Percentiles rank a stretch among this genome's conserved stretches.
phyloP scores from a whole-genome alignment of 306 rosid species.

The Lagenaria siceraria region DNA sequence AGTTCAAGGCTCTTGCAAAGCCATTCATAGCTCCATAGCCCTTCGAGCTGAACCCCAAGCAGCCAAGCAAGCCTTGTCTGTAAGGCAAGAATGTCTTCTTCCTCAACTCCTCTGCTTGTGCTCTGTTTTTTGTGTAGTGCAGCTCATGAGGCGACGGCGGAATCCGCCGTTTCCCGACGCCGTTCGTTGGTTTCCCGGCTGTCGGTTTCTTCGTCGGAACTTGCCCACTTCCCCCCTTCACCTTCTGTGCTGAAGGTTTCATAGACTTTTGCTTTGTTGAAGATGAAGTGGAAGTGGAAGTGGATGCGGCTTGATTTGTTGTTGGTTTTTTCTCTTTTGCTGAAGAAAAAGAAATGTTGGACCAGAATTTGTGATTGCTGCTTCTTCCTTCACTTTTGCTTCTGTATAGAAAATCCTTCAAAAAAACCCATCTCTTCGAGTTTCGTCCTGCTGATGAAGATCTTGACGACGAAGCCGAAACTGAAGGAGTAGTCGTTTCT shows the following conservation, averaged over 20 bases:
- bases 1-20: conserved; percentile 85
- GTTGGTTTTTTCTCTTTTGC: conserved; percentile 58
- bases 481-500: conserved; percentile 42
- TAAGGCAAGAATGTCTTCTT: conserved; percentile 93
- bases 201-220: conserved; percentile 31
- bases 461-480: conserved; percentile 71
- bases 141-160: conserved; percentile 84
- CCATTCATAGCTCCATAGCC: conserved; percentile 97
- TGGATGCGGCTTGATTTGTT: background rate
- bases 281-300: conserved; percentile 1
- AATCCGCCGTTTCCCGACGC: conserved; percentile 65
- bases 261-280: background rate
- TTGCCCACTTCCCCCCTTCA: conserved; percentile 13
- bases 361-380: conserved; percentile 76
- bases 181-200: conserved; percentile 51
- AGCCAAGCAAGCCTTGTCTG: conserved; percentile 78
- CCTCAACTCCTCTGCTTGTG: conserved; percentile 84
- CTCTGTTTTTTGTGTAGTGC: conserved; percentile 80
- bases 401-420: conserved; percentile 74
- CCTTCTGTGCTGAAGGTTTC: conserved; percentile 12
- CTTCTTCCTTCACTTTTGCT: conserved; percentile 96
- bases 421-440: conserved; percentile 77
- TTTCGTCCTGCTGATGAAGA: conserved; percentile 91
- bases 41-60: conserved; percentile 90
- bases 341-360: conserved; percentile 56